Percentiles rank a stretch among this genome's conserved stretches.
phyloP scores from a whole-genome alignment of 2,329 filamentous ascomycete genomes.

The Pseudocercospora vitis region DNA sequence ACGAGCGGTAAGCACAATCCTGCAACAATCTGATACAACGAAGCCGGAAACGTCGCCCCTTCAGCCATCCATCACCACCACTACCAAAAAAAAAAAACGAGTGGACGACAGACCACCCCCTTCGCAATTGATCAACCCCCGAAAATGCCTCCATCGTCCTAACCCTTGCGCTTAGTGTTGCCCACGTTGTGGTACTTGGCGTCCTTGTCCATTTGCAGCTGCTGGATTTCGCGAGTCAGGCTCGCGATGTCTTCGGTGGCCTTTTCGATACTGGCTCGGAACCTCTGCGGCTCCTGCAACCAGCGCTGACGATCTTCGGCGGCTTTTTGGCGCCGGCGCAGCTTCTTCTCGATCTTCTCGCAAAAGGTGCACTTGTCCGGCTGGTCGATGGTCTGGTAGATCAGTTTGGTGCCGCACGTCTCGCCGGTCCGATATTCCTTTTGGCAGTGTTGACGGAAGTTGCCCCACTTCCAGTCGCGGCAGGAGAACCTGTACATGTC shows the following conservation, averaged over 20 bases:
- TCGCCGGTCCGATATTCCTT: constrained; percentile 95
- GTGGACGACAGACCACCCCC: not conserved
- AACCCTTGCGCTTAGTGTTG: constrained; percentile 25
- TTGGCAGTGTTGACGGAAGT: constrained; percentile 88
- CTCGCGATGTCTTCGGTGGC: constrained; percentile 70
- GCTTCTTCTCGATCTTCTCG: constrained; percentile 84
- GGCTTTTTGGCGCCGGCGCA: constrained; percentile 72
- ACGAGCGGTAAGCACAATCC: not conserved
- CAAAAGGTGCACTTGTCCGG: constrained; percentile 75
- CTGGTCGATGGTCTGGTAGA: constrained; percentile 69
- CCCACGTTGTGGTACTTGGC: constrained; percentile 29
- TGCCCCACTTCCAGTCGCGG: constrained; percentile 92
- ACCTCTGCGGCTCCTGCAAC: constrained; percentile 65
- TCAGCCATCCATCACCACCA: not conserved
- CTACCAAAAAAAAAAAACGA: not conserved
- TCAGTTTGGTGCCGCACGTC: constrained; percentile 92
- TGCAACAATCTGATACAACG: constrained; percentile 3
- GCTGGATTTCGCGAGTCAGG: constrained; percentile 67
- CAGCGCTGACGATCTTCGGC: constrained; percentile 72
- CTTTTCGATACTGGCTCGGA: constrained; percentile 63
- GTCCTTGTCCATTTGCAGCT: constrained; percentile 49
- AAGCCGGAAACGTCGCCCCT: not conserved
- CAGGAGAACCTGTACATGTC: constrained; percentile 83
- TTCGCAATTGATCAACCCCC: not conserved
- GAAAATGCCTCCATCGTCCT: not conserved